Conservation (phyloP, 352 stramenopile species). For the Thraustochytrium sp. region DNA sequence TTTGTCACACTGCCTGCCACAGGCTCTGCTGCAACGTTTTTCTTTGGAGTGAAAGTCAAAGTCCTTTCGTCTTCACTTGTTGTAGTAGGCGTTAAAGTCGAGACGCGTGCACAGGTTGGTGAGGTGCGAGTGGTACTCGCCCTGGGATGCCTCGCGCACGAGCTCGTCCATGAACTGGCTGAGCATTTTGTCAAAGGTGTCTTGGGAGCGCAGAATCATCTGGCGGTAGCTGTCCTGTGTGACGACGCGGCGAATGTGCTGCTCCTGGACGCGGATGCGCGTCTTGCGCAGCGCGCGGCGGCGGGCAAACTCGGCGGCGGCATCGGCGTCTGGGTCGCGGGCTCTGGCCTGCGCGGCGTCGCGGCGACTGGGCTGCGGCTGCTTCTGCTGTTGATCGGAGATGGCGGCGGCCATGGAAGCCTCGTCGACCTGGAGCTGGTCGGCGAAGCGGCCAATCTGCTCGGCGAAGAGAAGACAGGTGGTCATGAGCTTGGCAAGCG, state of each 20-base stretch:
- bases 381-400: conserved; percentile 70
- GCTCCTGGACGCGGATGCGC: conserved; percentile 24
- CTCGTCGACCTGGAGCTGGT: conserved; percentile 46
- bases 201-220: conserved; percentile 52
- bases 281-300: conserved; percentile 37
- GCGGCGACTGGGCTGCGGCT: conserved; percentile 61
- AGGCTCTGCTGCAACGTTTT: background rate
- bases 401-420: conserved; percentile 56
- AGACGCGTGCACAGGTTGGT: conserved; percentile 66
- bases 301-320: conserved; percentile 1
- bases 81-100: conserved; percentile 70
- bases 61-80: background rate
- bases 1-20: no score
- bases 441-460: conserved; percentile 81
- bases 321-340: background rate
- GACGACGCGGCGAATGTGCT: conserved; percentile 33
- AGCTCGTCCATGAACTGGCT: conserved; percentile 79
- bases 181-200: conserved; percentile 75
- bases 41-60: background rate
- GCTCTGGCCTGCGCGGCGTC: background rate
- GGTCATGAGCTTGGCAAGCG: conserved; percentile 91
- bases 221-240: conserved; percentile 44
- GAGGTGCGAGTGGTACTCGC: conserved; percentile 60
- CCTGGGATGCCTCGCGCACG: conserved; percentile 47
- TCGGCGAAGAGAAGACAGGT: conserved; percentile 89